Evolutionary conservation across 2,329 filamentous ascomycete species (phyloP).

Genomic region (Hypomyces rosellus): DNA sequence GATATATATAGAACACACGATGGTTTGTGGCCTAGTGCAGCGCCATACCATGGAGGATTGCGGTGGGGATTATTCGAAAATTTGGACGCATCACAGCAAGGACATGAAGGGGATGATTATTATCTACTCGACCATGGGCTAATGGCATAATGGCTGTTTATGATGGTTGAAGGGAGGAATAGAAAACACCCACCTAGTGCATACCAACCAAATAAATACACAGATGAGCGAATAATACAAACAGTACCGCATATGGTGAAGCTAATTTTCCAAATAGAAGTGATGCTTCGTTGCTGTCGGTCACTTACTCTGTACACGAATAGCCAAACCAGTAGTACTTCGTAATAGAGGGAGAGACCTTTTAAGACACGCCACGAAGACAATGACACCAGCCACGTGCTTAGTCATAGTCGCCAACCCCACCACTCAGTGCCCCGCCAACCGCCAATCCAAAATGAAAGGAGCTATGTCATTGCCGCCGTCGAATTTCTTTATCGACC

Average conservation of each 20-base stretch:
- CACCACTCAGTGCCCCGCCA: constrained; percentile 8
- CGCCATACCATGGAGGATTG: not conserved
- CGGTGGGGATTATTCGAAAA: not conserved
- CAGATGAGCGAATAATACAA: not conserved
- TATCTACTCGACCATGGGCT: not conserved
- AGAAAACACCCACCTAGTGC: too few relatives aligned
- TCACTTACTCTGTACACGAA: not conserved
- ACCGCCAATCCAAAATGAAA: not conserved
- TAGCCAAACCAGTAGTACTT: too few relatives aligned
- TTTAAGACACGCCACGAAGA: not conserved
- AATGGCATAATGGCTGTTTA: too few relatives aligned
- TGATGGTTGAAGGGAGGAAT: too few relatives aligned
- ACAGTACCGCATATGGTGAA: not conserved
- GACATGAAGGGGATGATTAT: not conserved
- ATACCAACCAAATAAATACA: too few relatives aligned
- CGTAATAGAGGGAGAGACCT: too few relatives aligned
- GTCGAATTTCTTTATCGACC: not conserved
- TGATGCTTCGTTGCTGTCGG: not conserved
- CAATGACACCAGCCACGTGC: not conserved
- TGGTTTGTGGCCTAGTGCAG: constrained; percentile 5
- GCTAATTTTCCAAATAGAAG: not conserved
- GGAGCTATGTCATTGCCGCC: not conserved
- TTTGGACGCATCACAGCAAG: not conserved
- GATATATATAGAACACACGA: too few relatives aligned
- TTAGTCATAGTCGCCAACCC: not conserved